phyloP scores from a whole-genome alignment of 2,329 filamentous ascomycete genomes.

The Botrytis aclada region DNA sequence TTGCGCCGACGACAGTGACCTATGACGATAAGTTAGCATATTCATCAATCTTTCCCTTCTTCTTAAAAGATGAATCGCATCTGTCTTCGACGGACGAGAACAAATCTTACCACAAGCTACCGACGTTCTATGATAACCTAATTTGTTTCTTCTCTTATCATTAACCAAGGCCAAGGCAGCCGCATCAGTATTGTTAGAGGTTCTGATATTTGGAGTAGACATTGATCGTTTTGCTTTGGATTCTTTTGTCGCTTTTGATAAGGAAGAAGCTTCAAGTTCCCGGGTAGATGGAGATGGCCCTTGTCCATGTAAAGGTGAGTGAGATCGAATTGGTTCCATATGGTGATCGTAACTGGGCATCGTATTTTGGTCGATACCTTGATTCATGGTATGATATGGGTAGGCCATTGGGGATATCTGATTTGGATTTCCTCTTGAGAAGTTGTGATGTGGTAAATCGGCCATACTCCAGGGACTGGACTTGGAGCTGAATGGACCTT shows the following conservation, averaged over 20 bases:
- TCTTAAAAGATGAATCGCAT: conserved; percentile 16
- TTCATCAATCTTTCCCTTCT: background rate
- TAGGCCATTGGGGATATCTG: conserved; percentile 33
- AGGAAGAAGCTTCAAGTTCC: conserved; percentile 21
- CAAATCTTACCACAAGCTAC: conserved; percentile 84
- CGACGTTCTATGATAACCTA: conserved; percentile 92
- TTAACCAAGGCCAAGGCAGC: conserved; percentile 41
- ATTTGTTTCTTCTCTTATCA: conserved; percentile 79
- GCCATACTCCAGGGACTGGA: conserved; percentile 36
- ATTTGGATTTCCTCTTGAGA: conserved; percentile 28
- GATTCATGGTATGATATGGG: conserved; percentile 32
- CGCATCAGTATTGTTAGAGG: conserved; percentile 39
- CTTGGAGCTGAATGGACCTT: conserved; percentile 34
- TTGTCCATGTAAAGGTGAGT: conserved; percentile 26
- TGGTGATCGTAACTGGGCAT: conserved; percentile 34
- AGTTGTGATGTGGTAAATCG: conserved; percentile 30
- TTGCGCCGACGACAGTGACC: conserved; percentile 91
- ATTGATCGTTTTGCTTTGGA: conserved; percentile 46
- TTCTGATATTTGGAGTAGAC: conserved; percentile 49
- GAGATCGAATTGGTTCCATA: conserved; percentile 27
- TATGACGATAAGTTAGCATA: conserved; percentile 41
- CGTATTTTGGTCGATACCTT: conserved; percentile 32
- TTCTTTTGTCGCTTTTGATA: conserved; percentile 26
- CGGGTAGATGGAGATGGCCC: conserved; percentile 27
- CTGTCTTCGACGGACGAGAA: conserved; percentile 15